A percentile compares a stretch with the other conserved stretches of the same genome.
These are phyloP conservation scores for Abortiporus biennis DNA, from an alignment of 1,284 basidiomycete genomes.

Conservation along the genomic window DNA sequence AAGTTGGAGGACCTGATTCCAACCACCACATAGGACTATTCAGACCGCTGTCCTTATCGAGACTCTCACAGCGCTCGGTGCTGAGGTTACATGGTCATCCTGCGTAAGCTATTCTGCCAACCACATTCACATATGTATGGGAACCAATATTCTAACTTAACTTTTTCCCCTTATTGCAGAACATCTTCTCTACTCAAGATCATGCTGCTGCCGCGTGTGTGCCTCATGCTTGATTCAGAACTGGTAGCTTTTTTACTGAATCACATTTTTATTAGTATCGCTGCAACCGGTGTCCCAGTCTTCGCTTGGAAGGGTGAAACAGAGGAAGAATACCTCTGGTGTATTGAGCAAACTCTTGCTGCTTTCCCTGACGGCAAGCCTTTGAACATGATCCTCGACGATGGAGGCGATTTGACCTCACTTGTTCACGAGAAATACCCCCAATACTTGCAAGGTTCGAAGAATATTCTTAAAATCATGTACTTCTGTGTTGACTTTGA, in stretches of 20 bases:
- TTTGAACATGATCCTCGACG: constrained; percentile 99
- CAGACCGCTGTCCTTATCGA: constrained; percentile 97
- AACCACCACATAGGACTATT: constrained; percentile 79
- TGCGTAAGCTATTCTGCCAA: constrained; percentile 55
- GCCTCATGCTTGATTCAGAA: not conserved
- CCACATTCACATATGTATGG: no score
- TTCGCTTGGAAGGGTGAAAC: constrained; percentile 99
- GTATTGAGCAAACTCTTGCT: constrained; percentile 92
- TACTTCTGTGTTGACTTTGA: constrained; percentile 6
- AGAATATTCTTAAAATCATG: not conserved
- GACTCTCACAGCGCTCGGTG: constrained; percentile 91
- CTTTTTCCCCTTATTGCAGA: constrained; percentile 37
- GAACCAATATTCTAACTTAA: no score
- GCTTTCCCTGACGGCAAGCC: constrained; percentile 78
- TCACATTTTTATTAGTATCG: constrained; percentile 54
- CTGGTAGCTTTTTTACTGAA: not conserved
- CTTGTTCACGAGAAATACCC: constrained; percentile 97
- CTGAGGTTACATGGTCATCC: constrained; percentile 98
- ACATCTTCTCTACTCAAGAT: constrained; percentile 99
- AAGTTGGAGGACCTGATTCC: constrained; percentile 3
- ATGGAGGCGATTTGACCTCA: constrained; percentile 95
- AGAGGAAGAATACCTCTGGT: constrained; percentile 98
- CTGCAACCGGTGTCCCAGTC: constrained; percentile 96
- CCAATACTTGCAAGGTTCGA: constrained; percentile 61
- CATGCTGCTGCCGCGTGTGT: constrained; percentile 94